Conservation (phyloP, 164 flowering plant species). For the grape (Vitis vinifera) region DNA sequence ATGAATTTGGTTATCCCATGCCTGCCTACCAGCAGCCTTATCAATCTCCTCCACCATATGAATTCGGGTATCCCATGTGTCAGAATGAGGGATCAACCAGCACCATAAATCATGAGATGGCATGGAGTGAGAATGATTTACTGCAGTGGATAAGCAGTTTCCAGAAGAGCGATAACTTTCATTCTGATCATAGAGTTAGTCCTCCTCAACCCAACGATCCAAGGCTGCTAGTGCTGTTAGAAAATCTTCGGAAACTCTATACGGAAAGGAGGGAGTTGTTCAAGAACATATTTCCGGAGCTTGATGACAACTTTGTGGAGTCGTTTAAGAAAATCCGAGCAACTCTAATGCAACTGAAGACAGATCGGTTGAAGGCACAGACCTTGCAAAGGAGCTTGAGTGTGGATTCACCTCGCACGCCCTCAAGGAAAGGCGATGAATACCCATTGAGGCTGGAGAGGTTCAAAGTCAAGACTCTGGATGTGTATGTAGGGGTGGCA, state of each 20-base stretch:
- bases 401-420: constrained; percentile 15
- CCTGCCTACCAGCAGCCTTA: no score
- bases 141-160: no score
- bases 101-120: no score
- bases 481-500: constrained; percentile 1
- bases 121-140: no score
- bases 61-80: no score
- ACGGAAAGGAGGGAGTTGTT: constrained; percentile 13
- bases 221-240: constrained; percentile 18
- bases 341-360: background rate
- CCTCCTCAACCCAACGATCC: constrained; percentile 10
- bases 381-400: constrained; percentile 27
- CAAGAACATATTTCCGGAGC: constrained; percentile 19
- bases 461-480: constrained; percentile 25
- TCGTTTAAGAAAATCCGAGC: constrained; percentile 10
- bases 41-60: no score
- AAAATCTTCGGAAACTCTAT: constrained; percentile 15
- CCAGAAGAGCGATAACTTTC: no score
- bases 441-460: constrained; percentile 8
- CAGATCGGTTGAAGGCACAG: background rate
- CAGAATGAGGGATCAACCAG: no score
- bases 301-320: constrained; percentile 7
- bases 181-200: no score
- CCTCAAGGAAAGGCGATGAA: background rate
- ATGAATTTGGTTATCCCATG: no score